Evolutionary conservation across 257 asterid species (phyloP).

Genomic region (Plectranthus barbatus): DNA sequence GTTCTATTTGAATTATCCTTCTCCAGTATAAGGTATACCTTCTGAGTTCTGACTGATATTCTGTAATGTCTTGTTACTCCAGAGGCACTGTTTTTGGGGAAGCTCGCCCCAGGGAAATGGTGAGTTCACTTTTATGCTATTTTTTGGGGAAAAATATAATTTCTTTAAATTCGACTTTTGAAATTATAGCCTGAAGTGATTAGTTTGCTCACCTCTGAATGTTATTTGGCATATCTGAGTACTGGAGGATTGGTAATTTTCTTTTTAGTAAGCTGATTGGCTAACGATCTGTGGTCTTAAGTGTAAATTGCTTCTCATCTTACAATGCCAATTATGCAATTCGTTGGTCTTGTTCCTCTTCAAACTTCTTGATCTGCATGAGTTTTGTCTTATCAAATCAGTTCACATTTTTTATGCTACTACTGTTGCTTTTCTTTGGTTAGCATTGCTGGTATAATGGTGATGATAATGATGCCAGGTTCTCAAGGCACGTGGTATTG

Average conservation of each 20-base stretch:
- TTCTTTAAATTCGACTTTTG: neutral
- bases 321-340: constrained; percentile 9
- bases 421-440: constrained; percentile 2
- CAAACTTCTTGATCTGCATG: neutral
- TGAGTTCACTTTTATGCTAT: constrained; percentile 23
- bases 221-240: neutral
- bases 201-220: neutral
- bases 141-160: neutral
- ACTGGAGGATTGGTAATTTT: neutral
- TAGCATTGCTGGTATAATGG: neutral
- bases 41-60: constrained; percentile 19
- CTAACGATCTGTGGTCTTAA: neutral
- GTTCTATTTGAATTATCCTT: constrained; percentile 4
- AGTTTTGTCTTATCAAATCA: neutral
- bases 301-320: constrained; percentile 1
- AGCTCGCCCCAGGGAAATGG: constrained; percentile 87
- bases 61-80: constrained; percentile 23
- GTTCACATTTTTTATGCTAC: neutral
- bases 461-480: constrained; percentile 34
- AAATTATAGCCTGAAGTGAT: neutral
- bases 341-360: neutral
- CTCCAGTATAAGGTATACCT: constrained; percentile 6
- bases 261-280: neutral
- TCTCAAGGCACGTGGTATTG: constrained; percentile 63
- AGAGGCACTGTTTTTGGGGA: constrained; percentile 74